phyloP scores from a whole-genome alignment of 2,329 filamentous ascomycete genomes.

The Knufia fluminis region DNA sequence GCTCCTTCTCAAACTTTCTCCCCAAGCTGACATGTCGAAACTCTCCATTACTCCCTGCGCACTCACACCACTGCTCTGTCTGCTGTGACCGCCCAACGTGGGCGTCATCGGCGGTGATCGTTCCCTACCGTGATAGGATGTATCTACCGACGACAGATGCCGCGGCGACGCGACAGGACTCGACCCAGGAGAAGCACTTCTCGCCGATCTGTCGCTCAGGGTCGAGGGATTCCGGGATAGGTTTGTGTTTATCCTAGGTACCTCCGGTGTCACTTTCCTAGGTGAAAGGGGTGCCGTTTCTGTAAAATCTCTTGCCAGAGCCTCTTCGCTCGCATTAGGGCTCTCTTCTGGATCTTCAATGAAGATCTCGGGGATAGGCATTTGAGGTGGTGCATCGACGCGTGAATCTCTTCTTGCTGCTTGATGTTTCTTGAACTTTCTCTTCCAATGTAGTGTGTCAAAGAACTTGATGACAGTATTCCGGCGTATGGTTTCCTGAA shows the following conservation, averaged over 20 bases:
- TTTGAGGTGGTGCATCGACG: slow-evolving; percentile 67
- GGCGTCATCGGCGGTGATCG: slow-evolving; percentile 26
- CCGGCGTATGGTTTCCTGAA: slow-evolving; percentile 87
- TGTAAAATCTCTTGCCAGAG: slow-evolving; percentile 22
- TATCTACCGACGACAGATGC: slow-evolving; percentile 23
- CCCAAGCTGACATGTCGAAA: slow-evolving; percentile 84
- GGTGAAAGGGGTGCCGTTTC: slow-evolving; percentile 14
- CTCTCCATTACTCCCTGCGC: slow-evolving; percentile 72
- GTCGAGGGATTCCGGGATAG: slow-evolving; percentile 19
- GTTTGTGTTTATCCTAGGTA: slow-evolving; percentile 21
- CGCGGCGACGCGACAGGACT: slow-evolving; percentile 16
- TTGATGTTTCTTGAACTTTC: slow-evolving; percentile 67
- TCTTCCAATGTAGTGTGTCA: slow-evolving; percentile 79
- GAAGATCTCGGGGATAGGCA: slow-evolving; percentile 80
- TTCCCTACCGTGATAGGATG: slow-evolving; percentile 25
- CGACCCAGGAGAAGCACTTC: slow-evolving; percentile 17
- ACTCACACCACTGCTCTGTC: slow-evolving; percentile 53
- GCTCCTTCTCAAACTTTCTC: slow-evolving; percentile 81
- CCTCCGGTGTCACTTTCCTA: slow-evolving; percentile 11
- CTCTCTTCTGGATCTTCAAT: slow-evolving; percentile 64
- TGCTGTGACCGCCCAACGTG: slow-evolving; percentile 34
- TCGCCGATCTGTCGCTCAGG: slow-evolving; percentile 18
- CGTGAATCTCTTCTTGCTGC: slow-evolving; percentile 64
- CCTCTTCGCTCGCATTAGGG: slow-evolving; percentile 18
- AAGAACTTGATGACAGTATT: slow-evolving; percentile 92